Conservation (phyloP, 108 stramenopile species). For the Bacterosira constricta region DNA sequence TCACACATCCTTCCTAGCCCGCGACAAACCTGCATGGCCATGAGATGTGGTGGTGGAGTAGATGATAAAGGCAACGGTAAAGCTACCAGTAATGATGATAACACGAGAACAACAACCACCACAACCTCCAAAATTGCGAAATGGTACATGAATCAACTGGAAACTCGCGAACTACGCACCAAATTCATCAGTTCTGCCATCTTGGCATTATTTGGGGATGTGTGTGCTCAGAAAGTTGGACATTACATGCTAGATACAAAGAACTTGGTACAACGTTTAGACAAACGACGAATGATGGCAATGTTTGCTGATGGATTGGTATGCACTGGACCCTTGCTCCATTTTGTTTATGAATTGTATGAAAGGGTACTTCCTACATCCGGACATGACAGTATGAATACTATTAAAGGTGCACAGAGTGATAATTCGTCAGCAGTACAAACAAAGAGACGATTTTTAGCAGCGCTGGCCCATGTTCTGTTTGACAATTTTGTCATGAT, state of each 20-base stretch:
- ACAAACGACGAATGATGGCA: conserved; percentile 41
- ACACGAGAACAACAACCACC: too few species aligned
- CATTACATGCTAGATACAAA: conserved; percentile 8
- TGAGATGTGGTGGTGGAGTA: too few species aligned
- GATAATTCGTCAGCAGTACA: neutral
- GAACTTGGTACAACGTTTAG: conserved; percentile 8
- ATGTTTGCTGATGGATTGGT: conserved; percentile 42
- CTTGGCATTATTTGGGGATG: conserved; percentile 38
- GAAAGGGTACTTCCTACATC: conserved; percentile 38
- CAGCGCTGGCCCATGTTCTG: conserved; percentile 35
- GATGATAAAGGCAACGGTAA: too few species aligned
- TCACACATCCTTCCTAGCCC: too few species aligned
- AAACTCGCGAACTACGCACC: conserved; percentile 42
- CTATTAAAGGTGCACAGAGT: neutral
- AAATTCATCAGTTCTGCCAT: conserved; percentile 46
- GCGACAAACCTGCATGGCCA: too few species aligned
- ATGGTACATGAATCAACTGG: conserved; percentile 49
- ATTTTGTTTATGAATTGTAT: conserved; percentile 42
- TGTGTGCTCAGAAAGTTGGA: conserved; percentile 43
- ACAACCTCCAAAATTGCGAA: too few species aligned
- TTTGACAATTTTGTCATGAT: conserved; percentile 51
- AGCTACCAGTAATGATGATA: too few species aligned
- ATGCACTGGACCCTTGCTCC: conserved; percentile 44
- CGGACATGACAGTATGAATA: conserved; percentile 1
- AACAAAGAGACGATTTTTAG: conserved; percentile 18